phyloP scores from a whole-genome alignment of 768 basidiomycete genomes.

The Bullera alba region DNA sequence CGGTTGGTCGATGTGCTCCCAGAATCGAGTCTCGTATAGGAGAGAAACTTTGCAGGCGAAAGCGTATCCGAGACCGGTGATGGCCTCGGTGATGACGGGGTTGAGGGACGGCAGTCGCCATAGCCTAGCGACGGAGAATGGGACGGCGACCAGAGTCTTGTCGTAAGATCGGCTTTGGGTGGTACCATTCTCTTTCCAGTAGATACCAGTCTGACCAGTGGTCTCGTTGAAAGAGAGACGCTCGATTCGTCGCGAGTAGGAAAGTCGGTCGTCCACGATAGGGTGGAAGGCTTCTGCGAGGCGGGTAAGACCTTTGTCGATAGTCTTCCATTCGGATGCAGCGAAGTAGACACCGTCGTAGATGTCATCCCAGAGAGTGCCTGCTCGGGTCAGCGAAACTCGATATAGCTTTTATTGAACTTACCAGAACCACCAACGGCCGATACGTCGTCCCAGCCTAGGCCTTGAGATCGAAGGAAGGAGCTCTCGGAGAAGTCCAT shows the following conservation, averaged over 20 bases:
- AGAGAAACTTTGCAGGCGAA: conserved; percentile 21
- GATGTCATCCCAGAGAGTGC: conserved; percentile 24
- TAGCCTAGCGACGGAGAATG: conserved; percentile 15
- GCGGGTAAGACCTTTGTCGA: conserved; percentile 26
- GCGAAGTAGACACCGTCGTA: conserved; percentile 28
- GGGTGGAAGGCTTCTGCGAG: conserved; percentile 27
- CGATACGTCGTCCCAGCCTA: conserved; percentile 15
- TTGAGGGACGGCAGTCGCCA: conserved; percentile 11
- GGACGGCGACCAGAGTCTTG: conserved; percentile 18
- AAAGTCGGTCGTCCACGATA: conserved; percentile 16
- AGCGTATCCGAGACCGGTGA: conserved; percentile 16
- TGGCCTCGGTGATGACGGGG: conserved; percentile 17
- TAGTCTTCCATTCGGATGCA: conserved; percentile 19
- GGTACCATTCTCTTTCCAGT: conserved; percentile 15
- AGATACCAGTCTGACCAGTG: conserved; percentile 15
- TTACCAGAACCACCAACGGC: conserved; percentile 15
- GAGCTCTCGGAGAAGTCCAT: conserved; percentile 10
- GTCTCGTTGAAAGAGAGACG: conserved; percentile 14
- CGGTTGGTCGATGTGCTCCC: conserved; percentile 16
- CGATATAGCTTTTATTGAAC: neutral
- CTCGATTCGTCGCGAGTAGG: conserved; percentile 13
- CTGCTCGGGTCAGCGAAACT: conserved; percentile 1
- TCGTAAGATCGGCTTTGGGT: conserved; percentile 10
- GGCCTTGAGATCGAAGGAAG: conserved; percentile 10
- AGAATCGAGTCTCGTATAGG: conserved; percentile 22